Evolutionary conservation across 768 basidiomycete species (phyloP), one percentile per base, ranked within the genome.

Genomic region (Lactifluus hygrophoroides): DNA sequence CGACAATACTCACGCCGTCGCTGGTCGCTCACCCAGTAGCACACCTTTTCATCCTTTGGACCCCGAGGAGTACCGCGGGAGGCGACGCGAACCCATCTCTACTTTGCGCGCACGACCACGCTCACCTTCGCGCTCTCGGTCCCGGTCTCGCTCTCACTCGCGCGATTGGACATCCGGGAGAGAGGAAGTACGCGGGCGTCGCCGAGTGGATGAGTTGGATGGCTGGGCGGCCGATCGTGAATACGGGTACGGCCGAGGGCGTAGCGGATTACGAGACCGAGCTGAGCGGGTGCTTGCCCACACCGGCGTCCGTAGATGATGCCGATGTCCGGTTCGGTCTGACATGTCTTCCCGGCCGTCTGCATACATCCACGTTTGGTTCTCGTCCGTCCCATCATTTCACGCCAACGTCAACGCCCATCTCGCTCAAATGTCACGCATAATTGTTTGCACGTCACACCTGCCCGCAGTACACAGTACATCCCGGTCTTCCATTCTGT

Each of bases 201-300:
- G 59, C 30, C 60, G 49, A 10, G 28, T 56, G 49, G 23, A 52
- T 11, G 62, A 63, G 51, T 51, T 60, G 10, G 59, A 63, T 43
- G 62, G 62, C 21, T 48, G 46, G 50, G 49, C n/a, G 16, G 19
- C 35, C 32, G 62, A 63, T 45, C 62, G 58, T 35, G 49, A 48
- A 61, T 48, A 16, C 17, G 62, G 62, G n/a, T 63, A 51, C 28
- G 62, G 62, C 32, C 52, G 57, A 27, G 61, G 61, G 10, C 61
- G 61, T 23, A 62, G 61, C 7, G 61, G 61, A 28, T 45, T 62
- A 52, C 57, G 61, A 11, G 61, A 60, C 37, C 61, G 61, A 16
- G 61, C 28, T 11, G 51, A 59, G 32, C 51, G 46, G 30, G 27
- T 17, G 34, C 11, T 21, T 32, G 51, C 3, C n/a, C 40, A 30